Percentiles rank a stretch among this genome's conserved stretches.
phyloP scores from a whole-genome alignment of 176 grass and related monocot species.

The Musa acuminata region DNA sequence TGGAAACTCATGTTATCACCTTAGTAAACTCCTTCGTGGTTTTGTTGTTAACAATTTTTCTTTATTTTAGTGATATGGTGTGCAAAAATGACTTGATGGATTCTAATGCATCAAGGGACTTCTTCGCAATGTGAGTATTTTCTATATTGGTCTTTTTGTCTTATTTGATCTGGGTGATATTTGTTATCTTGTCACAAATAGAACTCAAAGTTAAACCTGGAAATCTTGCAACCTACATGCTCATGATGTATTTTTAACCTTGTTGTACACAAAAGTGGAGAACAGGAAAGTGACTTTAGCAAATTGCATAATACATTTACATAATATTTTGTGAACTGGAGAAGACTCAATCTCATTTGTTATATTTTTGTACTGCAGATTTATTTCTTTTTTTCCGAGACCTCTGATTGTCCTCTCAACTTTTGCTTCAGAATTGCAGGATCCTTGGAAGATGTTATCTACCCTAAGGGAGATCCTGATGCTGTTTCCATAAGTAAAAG shows the following conservation, averaged over 20 bases:
- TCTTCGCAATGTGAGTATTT: conserved; percentile 54
- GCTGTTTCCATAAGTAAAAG: conserved; percentile 88
- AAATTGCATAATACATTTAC: background rate
- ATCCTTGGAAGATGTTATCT: conserved; percentile 82
- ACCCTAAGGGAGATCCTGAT: conserved; percentile 91
- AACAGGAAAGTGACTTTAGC: no score
- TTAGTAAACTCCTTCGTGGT: background rate
- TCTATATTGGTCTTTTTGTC: background rate
- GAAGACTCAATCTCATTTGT: no score
- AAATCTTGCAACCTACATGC: background rate
- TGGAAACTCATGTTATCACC: background rate
- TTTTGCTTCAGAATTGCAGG: conserved; percentile 36
- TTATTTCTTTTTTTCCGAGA: conserved; percentile 16
- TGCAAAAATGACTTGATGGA: conserved; percentile 30
- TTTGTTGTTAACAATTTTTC: background rate
- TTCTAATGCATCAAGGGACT: conserved; percentile 35
- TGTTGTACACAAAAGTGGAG: background rate
- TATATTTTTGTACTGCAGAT: no score
- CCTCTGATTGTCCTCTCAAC: conserved; percentile 5
- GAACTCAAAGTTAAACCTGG: background rate
- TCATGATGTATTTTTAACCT: background rate
- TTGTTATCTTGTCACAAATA: background rate
- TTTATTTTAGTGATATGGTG: conserved; percentile 35
- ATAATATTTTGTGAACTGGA: no score
- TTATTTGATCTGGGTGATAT: background rate